Percentiles rank a stretch among this genome's conserved stretches.
phyloP scores from a whole-genome alignment of 306 rosid species.

The Oxytropis ochrocephala region DNA sequence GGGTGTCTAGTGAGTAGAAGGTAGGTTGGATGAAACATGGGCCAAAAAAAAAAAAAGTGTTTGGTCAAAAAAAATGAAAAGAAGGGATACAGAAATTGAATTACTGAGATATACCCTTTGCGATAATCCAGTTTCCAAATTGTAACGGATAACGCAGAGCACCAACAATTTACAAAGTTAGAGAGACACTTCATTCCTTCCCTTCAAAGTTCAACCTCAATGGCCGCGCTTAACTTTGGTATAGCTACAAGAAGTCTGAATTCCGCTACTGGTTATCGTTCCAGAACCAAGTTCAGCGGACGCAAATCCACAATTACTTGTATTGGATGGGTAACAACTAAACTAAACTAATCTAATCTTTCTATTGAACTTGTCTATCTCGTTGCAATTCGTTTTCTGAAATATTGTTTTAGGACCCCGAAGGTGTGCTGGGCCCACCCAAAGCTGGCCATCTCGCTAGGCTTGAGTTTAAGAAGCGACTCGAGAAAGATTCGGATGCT shows the following conservation, averaged over 20 bases:
- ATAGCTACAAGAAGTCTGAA: slow-evolving; percentile 33
- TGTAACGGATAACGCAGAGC: no score
- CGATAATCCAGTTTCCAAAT: no score
- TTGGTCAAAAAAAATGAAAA: no score
- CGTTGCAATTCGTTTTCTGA: background rate
- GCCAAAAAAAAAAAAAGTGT: no score
- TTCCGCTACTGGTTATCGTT: background rate
- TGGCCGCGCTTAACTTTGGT: slow-evolving; percentile 71
- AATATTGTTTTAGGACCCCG: slow-evolving; percentile 58
- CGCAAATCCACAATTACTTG: slow-evolving; percentile 38
- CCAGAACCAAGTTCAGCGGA: background rate
- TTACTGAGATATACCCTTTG: no score
- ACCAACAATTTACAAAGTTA: no score
- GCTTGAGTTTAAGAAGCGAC: slow-evolving; percentile 52
- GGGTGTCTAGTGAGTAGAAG: no score
- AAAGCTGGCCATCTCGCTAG: slow-evolving; percentile 71
- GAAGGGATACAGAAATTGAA: no score
- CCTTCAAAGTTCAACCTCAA: background rate
- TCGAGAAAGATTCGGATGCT: slow-evolving; percentile 71
- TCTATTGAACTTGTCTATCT: background rate
- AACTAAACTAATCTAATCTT: background rate
- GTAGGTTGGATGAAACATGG: no score
- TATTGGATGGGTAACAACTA: slow-evolving; percentile 54
- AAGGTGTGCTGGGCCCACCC: slow-evolving; percentile 65
- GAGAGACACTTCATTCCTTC: no score